Conservation (phyloP, 2,329 filamentous ascomycete genomes). For the Diaporthe batatas region DNA sequence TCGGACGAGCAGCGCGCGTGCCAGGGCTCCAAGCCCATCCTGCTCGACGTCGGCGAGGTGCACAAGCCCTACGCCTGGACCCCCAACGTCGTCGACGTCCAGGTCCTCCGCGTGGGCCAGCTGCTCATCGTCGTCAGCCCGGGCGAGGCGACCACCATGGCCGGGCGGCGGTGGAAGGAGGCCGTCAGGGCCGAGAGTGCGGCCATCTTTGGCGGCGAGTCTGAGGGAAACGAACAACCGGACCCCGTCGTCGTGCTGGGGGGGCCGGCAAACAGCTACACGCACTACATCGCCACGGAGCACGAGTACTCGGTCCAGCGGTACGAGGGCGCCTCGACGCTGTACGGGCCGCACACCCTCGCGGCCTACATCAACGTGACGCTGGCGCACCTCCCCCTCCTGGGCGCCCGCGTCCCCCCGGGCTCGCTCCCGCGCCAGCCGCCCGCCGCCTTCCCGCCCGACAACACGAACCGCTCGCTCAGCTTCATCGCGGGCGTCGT, state of each 20-base stretch:
- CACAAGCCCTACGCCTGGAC: conserved; percentile 85
- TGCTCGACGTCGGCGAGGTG: conserved; percentile 91
- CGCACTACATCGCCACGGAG: conserved; percentile 83
- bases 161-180: conserved; percentile 86
- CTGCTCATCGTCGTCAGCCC: conserved; percentile 86
- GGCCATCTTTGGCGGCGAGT: conserved; percentile 52
- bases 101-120: conserved; percentile 86
- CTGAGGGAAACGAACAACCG: conserved; percentile 25
- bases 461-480: conserved; percentile 81
- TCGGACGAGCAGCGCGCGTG: conserved; percentile 78
- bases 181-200: conserved; percentile 71
- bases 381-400: conserved; percentile 75
- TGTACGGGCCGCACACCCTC: conserved; percentile 88
- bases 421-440: conserved; percentile 54
- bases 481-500: conserved; percentile 85
- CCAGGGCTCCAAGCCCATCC: conserved; percentile 84
- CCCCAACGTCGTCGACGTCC: conserved; percentile 91
- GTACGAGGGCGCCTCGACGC: conserved; percentile 90
- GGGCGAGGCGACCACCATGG: conserved; percentile 93
- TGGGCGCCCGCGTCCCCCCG: conserved; percentile 62
- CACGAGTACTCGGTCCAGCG: conserved; percentile 87
- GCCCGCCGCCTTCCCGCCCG: conserved; percentile 74
- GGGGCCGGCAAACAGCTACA: conserved; percentile 91
- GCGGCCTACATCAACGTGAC: conserved; percentile 89
- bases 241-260: conserved; percentile 88